Percentiles rank a stretch among this genome's conserved stretches.
These are phyloP conservation scores for Porphyrellus cyaneotinctus DNA, from an alignment of 768 basidiomycete genomes.

Conservation along the genomic window DNA sequence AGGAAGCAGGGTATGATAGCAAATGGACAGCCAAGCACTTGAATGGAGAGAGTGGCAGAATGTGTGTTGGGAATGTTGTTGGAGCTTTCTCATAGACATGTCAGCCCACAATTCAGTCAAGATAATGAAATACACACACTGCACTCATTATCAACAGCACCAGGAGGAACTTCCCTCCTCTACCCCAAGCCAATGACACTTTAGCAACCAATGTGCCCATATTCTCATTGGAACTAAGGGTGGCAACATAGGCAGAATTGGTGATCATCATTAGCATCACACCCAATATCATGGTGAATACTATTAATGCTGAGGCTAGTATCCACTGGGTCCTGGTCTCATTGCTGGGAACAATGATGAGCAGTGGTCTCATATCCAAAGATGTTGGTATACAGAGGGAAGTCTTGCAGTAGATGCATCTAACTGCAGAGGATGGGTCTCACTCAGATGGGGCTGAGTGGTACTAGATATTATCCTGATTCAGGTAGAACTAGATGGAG, in stretches of 20 bases:
- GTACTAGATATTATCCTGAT: no score
- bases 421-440: no score
- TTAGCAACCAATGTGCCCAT: slow-evolving; percentile 43
- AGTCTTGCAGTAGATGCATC: no score
- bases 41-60: slow-evolving; percentile 44
- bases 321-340: no score
- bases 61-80: slow-evolving; percentile 45
- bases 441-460: no score
- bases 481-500: no score
- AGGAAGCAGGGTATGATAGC: slow-evolving; percentile 42
- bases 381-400: no score
- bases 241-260: slow-evolving; percentile 35
- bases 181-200: slow-evolving; percentile 42
- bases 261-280: slow-evolving; percentile 42
- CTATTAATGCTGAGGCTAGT: no score
- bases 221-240: slow-evolving; percentile 36
- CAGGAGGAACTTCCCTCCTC: slow-evolving; percentile 39
- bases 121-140: slow-evolving; percentile 29
- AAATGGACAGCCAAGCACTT: slow-evolving; percentile 42
- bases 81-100: slow-evolving; percentile 19
- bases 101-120: neutral
- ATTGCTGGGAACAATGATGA: no score
- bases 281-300: slow-evolving; percentile 35
- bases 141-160: slow-evolving; percentile 42
- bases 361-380: no score